phyloP scores from a whole-genome alignment of 495 filamentous ascomycete species.

The Clohesyomyces aquaticus region DNA sequence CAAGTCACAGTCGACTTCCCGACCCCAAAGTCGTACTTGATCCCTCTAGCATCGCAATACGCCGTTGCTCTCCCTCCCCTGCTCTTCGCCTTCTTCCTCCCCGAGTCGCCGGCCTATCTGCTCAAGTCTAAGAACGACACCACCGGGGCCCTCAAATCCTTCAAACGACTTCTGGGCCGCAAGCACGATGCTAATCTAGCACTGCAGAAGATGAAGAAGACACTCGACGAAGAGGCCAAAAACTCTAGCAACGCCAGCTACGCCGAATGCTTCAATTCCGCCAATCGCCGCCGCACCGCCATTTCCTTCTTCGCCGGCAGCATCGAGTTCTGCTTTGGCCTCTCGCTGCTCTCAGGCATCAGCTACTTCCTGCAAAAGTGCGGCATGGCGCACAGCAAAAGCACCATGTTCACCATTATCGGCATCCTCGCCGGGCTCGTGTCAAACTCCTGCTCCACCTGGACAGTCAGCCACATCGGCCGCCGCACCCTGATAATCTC shows the following conservation, averaged over 20 bases:
- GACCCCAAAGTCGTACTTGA: conserved; percentile 22
- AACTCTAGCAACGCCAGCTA: conserved; percentile 13
- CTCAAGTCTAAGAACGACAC: conserved; percentile 10
- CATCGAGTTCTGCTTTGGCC: conserved; percentile 21
- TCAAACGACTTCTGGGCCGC: conserved; percentile 17
- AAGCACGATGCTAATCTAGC: conserved; percentile 13
- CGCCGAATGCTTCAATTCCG: conserved; percentile 20
- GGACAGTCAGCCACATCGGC: conserved; percentile 17
- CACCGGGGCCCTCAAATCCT: conserved; percentile 11
- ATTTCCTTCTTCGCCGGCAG: conserved; percentile 22
- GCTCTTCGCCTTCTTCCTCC: conserved; percentile 14
- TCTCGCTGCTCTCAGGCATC: conserved; percentile 16
- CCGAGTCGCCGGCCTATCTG: conserved; percentile 26
- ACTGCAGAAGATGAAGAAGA: neutral
- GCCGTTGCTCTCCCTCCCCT: conserved; percentile 7
- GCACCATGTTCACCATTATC: conserved; percentile 19
- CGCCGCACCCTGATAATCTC: conserved; percentile 10
- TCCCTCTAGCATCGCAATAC: conserved; percentile 22
- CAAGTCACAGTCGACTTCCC: neutral
- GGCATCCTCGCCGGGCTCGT: conserved; percentile 24
- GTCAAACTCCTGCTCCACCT: conserved; percentile 13
- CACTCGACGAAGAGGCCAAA: conserved; percentile 23
- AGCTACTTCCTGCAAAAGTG: conserved; percentile 23
- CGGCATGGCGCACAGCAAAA: conserved; percentile 11
- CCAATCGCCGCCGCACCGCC: conserved; percentile 20